Conservation (phyloP, 176 grass and related monocot genomes). For the Otatea glauca region DNA sequence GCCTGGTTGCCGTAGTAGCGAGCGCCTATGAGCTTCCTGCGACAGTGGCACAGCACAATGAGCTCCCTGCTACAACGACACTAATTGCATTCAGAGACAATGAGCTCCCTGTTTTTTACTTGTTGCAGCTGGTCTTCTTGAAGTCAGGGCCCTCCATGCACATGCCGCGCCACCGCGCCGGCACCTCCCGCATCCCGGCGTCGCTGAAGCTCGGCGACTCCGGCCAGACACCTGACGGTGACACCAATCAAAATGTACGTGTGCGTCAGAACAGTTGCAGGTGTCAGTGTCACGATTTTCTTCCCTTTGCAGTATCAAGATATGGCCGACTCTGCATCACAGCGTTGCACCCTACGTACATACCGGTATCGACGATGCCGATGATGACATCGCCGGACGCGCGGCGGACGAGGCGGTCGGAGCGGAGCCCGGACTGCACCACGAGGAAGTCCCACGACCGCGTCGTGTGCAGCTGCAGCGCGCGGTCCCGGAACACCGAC, state of each 20-base stretch:
- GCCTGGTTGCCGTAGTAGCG: constrained; percentile 70
- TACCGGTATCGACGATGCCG: constrained; percentile 84
- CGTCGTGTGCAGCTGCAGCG: constrained; percentile 92
- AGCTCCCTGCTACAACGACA: background rate
- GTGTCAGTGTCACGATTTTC: background rate
- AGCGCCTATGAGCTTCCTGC: constrained; percentile 92
- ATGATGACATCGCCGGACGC: constrained; percentile 82
- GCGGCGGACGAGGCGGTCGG: constrained; percentile 60
- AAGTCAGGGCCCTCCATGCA: constrained; percentile 98
- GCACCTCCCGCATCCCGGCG: constrained; percentile 66
- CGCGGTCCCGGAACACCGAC: constrained; percentile 79
- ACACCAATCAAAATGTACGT: background rate
- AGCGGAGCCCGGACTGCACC: constrained; percentile 66
- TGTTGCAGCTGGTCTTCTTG: constrained; percentile 87
- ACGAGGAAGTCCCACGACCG: constrained; percentile 95
- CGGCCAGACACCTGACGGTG: constrained; percentile 75
- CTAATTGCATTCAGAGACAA: background rate
- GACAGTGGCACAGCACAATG: background rate
- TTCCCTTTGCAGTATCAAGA: background rate
- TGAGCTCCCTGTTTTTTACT: constrained; percentile 57
- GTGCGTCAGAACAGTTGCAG: background rate
- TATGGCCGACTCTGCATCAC: background rate
- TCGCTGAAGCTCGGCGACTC: constrained; percentile 90
- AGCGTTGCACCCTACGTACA: background rate
- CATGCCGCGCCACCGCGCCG: constrained; percentile 80